These are phyloP conservation scores for Mycena chlorophos DNA, from an alignment of 768 basidiomycete species.

Conservation along the genomic window DNA sequence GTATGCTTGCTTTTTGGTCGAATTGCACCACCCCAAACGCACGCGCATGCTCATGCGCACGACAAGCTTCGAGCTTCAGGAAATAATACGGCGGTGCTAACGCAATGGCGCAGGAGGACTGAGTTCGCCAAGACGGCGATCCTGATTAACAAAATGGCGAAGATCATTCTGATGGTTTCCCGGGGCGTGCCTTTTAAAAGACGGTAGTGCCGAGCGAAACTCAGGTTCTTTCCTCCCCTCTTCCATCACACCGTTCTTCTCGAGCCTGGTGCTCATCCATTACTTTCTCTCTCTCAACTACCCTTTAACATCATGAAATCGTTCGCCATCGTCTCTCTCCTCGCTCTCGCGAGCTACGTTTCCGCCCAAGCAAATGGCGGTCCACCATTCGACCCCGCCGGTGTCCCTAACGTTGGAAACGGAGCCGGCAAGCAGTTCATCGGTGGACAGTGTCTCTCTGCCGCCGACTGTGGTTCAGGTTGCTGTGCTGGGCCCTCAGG, in stretches of 20 bases:
- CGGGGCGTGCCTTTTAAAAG: too few species aligned
- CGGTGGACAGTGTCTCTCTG: conserved; percentile 1
- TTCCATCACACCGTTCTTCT: background rate
- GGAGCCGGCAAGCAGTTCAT: conserved; percentile 1
- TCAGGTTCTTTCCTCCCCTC: background rate
- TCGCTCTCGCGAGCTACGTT: background rate
- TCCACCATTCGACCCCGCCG: conserved; percentile 1
- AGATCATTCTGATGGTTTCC: too few species aligned
- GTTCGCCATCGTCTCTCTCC: background rate
- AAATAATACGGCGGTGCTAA: too few species aligned
- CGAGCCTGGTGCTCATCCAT: background rate
- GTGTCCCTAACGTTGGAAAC: background rate
- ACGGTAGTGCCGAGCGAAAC: too few species aligned
- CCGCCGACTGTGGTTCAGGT: background rate
- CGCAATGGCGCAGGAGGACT: too few species aligned
- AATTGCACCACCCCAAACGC: too few species aligned
- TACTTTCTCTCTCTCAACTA: background rate
- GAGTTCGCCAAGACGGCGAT: too few species aligned
- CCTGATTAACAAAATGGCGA: too few species aligned
- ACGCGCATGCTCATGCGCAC: too few species aligned
- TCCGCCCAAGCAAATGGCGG: background rate
- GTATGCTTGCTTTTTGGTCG: too few species aligned
- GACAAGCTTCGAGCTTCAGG: too few species aligned
- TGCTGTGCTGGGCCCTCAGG: background rate
- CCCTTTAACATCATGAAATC: conserved; percentile 1